Base-by-base conservation (phyloP, 192 early-diverging fungal genomes). In the Thamnidium elegans region DNA sequence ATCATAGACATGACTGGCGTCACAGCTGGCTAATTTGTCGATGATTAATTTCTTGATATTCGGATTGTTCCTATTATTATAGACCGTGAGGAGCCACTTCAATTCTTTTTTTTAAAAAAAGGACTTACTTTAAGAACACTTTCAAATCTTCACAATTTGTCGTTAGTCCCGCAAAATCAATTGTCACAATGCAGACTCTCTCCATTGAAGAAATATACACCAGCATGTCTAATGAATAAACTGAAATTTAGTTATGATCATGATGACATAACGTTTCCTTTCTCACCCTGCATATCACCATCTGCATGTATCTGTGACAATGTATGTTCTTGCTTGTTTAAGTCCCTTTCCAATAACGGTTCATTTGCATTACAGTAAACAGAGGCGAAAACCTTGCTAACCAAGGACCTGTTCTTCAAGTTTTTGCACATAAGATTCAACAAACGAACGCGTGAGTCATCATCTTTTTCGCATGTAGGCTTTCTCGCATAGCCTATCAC, bases 401-500 rank as follows among this genome's bases (percentile, higher is more conserved):
- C 54, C 32, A 36, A 32, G 26, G 54, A 36, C 20, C 54, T 55
- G 2, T 55, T 36, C 32, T 39, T 55, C 14, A 55, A 36, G 10
- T 20, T 31, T 14, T 55, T 20, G 31, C 26, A 31, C 32, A 55
- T 36, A n/a, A 36, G 2, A 19, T 34, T 14, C 32, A 39, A 19
- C 14, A 55, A 21, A 15, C 8, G 26, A 55, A 55, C 20, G 2
- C 32, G 30, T 5, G 26, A 20, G 20, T 55, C 34, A 39, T 39
- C 23, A 21, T 36, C 54, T 55, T 55, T 39, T 39, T 32, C 20
- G n/a, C 32, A 15, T 39, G 11, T 32, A 55, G 54, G 36, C 3
- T 55, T 55, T 8, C 54, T 55, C 3, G 54, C 54, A 55, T 55
- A 55, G 8, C 54, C 31, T n/a, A 55, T 36, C 13, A 55, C 31